phyloP scores from a whole-genome alignment of 2,329 filamentous ascomycete genomes.

The Pseudogymnoascus sp. region DNA sequence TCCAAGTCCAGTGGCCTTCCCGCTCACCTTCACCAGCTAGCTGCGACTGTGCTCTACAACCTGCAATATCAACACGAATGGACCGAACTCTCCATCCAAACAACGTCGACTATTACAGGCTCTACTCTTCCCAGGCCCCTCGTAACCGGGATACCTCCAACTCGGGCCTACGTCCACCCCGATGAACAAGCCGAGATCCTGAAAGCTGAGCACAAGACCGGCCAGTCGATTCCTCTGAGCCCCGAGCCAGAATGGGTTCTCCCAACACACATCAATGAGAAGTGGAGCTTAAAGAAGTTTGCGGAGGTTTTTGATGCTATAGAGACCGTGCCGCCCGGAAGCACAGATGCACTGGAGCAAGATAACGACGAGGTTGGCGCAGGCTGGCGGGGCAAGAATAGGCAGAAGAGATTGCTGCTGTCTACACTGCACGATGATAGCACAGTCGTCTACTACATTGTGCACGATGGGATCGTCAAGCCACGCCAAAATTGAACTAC shows the following conservation, averaged over 20 bases:
- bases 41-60: slow-evolving; percentile 58
- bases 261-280: slow-evolving; percentile 63
- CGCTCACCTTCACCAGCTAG: slow-evolving; percentile 39
- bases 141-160: slow-evolving; percentile 64
- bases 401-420: slow-evolving; percentile 62
- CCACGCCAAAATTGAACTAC: slow-evolving; percentile 64
- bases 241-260: slow-evolving; percentile 69
- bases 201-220: slow-evolving; percentile 45
- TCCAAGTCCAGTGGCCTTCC: slow-evolving; percentile 18
- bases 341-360: slow-evolving; percentile 19
- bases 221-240: slow-evolving; percentile 37
- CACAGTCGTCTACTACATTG: slow-evolving; percentile 74
- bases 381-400: slow-evolving; percentile 37
- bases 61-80: slow-evolving; percentile 70
- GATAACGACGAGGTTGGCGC: slow-evolving; percentile 27
- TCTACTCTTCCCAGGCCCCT: slow-evolving; percentile 48
- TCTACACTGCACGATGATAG: slow-evolving; percentile 72
- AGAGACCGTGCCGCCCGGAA: slow-evolving; percentile 34
- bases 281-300: slow-evolving; percentile 59
- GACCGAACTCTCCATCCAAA: slow-evolving; percentile 51
- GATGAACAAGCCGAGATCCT: slow-evolving; percentile 72
- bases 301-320: slow-evolving; percentile 62
- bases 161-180: slow-evolving; percentile 67
- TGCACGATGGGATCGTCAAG: slow-evolving; percentile 82
- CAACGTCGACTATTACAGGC: slow-evolving; percentile 33